Base-by-base conservation (phyloP, 306 rosid species). In the Lathyrus oleraceus region DNA sequence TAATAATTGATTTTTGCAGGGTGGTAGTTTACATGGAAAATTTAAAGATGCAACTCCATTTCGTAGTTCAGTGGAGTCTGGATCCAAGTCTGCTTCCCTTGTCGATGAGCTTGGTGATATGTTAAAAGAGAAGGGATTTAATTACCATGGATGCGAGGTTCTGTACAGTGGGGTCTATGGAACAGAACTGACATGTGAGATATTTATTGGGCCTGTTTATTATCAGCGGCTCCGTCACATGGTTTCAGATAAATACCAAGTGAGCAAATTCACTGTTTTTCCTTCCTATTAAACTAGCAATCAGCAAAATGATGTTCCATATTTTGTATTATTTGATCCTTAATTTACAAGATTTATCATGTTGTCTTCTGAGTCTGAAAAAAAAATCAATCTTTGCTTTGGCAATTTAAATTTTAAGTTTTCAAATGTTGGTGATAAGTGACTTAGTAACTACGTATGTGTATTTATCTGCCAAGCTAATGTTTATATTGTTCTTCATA, bases 211-310 rank as follows among this genome's bases (percentile, higher is more conserved):
- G 43, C 99, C 99, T 20, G 96, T 91, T 77, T 94, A 94, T 79
- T 94, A 94, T 86, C 99, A 94, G 70, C 85, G 96, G 64, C 86
- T 94, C 10, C 89, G 97, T 42, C 99, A 94, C 69, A 94, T 94
- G 99, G 99, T 94, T 71, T 94, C 99, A 20, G 99, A 94, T 77
- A 89, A 94, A 84, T 94, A 67, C 85, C 97, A 94, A 94, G 97
- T 94, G 38, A 40, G 56, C 32, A 54, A 43, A 52, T 65, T 67
- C 36, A 20, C 6, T 16, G 15, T 51, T 74, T 42, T 36, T 39
- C 59, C 74, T 25, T 64, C 61, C 30, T 44, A 15, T 67, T 3
- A 25, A 23, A 38, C 69, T 69, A 38, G 56, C 10, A 15, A 53
- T 2, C 54, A 48, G 54, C 53, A 47, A 47, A 48, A 48, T 48